phyloP scores from a whole-genome alignment of 2,329 filamentous ascomycete species.

The Stenocarpella maydis region DNA sequence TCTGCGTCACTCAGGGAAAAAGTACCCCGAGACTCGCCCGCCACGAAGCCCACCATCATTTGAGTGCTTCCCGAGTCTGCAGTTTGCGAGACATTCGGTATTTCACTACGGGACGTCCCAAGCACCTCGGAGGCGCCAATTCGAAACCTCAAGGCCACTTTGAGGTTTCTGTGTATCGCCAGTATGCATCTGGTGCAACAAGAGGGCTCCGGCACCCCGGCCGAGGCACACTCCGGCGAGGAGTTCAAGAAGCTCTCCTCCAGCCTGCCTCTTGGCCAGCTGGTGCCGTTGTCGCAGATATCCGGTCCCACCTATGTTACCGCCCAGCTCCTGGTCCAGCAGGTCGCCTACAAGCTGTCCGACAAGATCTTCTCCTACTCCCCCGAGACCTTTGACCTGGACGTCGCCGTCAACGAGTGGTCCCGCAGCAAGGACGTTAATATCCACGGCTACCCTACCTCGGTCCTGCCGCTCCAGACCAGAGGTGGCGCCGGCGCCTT shows the following conservation, averaged over 20 bases:
- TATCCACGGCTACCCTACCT: constrained; percentile 80
- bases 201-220: constrained; percentile 47
- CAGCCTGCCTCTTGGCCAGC: constrained; percentile 65
- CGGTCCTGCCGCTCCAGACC: constrained; percentile 83
- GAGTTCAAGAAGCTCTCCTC: constrained; percentile 56
- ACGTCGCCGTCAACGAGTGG: constrained; percentile 84
- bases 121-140: background rate
- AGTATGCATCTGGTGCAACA: constrained; percentile 46
- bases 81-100: background rate
- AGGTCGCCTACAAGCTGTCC: constrained; percentile 92
- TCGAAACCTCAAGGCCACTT: background rate
- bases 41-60: background rate
- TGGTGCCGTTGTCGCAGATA: constrained; percentile 67
- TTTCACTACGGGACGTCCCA: background rate
- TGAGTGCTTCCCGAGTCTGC: constrained; percentile 9
- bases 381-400: constrained; percentile 90
- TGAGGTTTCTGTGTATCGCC: background rate
- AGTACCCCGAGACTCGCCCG: background rate
- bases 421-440: constrained; percentile 74
- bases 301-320: constrained; percentile 92
- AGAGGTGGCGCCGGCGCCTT: constrained; percentile 88
- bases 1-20: background rate
- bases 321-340: constrained; percentile 91
- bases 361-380: constrained; percentile 99
- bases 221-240: constrained; percentile 43